These are phyloP conservation scores for Lichtheimia ramosa DNA, from an alignment of 371 early-diverging fungal genomes.

Conservation along the genomic window DNA sequence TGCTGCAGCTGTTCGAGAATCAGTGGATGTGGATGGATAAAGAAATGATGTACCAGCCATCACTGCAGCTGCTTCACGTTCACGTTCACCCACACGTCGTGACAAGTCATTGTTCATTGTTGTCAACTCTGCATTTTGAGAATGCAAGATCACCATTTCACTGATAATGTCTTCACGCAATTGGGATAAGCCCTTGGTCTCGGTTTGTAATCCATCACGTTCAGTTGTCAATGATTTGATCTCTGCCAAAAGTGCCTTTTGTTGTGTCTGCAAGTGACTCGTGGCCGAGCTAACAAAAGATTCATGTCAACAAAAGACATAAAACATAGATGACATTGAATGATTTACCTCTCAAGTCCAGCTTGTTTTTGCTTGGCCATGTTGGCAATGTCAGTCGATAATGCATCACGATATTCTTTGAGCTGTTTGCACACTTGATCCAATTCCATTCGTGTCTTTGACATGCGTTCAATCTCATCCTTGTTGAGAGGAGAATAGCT, in stretches of 20 bases:
- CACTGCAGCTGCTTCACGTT: slow-evolving; percentile 26
- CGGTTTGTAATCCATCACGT: slow-evolving; percentile 23
- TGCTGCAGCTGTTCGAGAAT: slow-evolving; percentile 3
- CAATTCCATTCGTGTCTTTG: slow-evolving; percentile 30
- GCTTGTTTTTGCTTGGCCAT: slow-evolving; percentile 35
- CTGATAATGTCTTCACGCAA: slow-evolving; percentile 42
- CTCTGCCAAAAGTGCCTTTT: slow-evolving; percentile 27
- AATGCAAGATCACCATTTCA: slow-evolving; percentile 55
- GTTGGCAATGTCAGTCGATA: slow-evolving; percentile 16
- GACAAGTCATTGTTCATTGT: slow-evolving; percentile 58
- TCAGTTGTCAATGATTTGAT: slow-evolving; percentile 35
- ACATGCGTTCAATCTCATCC: slow-evolving; percentile 40
- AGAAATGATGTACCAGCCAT: slow-evolving; percentile 25
- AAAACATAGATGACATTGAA: not conserved
- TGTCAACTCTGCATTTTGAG: slow-evolving; percentile 54
- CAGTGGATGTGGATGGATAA: slow-evolving; percentile 7
- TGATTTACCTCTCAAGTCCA: slow-evolving; percentile 26
- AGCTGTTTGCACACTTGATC: slow-evolving; percentile 40
- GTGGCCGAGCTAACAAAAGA: too few species aligned
- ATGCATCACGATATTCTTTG: slow-evolving; percentile 30
- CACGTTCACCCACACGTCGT: slow-evolving; percentile 37
- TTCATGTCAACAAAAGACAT: too few species aligned
- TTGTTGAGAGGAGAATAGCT: slow-evolving; percentile 24
- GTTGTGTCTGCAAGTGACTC: not conserved
- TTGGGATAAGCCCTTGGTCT: slow-evolving; percentile 25